Conservation (phyloP, 441 rosid species). For the Pelargonium fulgidum region DNA sequence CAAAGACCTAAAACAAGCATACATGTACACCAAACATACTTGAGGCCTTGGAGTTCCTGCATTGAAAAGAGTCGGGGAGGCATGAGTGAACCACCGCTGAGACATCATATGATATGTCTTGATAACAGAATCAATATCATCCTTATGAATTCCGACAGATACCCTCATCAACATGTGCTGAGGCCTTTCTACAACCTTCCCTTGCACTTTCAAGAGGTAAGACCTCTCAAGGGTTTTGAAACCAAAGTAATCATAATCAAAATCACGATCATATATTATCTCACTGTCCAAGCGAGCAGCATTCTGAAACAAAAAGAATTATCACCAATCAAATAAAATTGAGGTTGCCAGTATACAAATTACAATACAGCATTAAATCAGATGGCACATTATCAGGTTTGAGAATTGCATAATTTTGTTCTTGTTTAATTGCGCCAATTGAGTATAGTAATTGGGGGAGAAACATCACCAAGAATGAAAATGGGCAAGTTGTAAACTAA, state of each 20-base stretch:
- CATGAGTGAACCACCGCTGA: conserved; percentile 93
- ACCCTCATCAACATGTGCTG: conserved; percentile 97
- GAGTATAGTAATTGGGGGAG: too few relatives aligned
- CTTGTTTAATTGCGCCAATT: too few relatives aligned
- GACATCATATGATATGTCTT: conserved; percentile 88
- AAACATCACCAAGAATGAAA: too few relatives aligned
- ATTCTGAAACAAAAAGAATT: conserved; percentile 40
- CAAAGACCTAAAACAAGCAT: conserved; percentile 1
- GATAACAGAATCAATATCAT: conserved; percentile 66
- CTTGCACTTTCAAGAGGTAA: conserved; percentile 72
- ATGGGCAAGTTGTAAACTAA: too few relatives aligned
- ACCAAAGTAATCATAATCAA: conserved; percentile 88
- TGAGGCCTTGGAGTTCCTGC: conserved; percentile 89
- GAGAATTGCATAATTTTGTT: too few relatives aligned
- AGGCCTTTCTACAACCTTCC: conserved; percentile 83
- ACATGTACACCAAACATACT: conserved; percentile 28
- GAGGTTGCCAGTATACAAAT: neutral
- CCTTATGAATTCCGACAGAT: conserved; percentile 82
- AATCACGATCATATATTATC: conserved; percentile 82
- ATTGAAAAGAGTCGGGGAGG: conserved; percentile 88
- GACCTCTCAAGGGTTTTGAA: conserved; percentile 90
- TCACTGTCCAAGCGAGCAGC: conserved; percentile 77
- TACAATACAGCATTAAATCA: neutral
- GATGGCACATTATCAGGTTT: too few relatives aligned
- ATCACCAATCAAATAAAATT: neutral